Evolutionary conservation across 129 eudicot species (phyloP), one percentile per base, ranked within the genome.

Genomic region (Helianthus tuberosus): DNA sequence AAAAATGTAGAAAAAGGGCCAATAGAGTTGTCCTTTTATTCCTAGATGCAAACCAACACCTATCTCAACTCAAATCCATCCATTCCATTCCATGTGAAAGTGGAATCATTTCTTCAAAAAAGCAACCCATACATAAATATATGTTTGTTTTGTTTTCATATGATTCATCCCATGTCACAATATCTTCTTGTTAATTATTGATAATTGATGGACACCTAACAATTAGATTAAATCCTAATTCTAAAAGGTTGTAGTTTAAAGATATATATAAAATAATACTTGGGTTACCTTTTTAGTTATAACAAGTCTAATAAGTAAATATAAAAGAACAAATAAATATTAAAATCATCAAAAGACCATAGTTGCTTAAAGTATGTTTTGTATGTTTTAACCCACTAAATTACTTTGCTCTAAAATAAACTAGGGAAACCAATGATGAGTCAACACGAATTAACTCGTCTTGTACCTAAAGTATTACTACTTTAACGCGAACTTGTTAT

Each of bases 71-170:
- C n/a, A 57, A 78, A 78, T 53, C 72, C 82, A 72, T 79, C 78
- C 68, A 71, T 71, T 79, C 78, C 73, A 71, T 72, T 79, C 83
- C 78, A 72, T 79, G 83, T 79, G 78, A 72, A 71, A 79, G 73
- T 72, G 74, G 78, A 79, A 79, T 79, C 78, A 65, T 72, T 72
- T 68, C 77, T 79, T 71, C 77, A 64, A 55, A 64, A 79, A 79
- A 79, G 78, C 82, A 72, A 64, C 72, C 16, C 54, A 64, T 63
- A 62, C 39, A 77, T 70, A 72, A 51, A 71, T 54, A 64, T 78
- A 58, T 72, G 61, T 48, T 72, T 54, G 67, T 64, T 64, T 41
- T 71, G 61, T 78, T 71, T 41, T 46, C 68, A 39, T 78, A 41
- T 43, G 51, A 71, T 78, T 71, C 23, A 15, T 71, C 71, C 70